These are phyloP conservation scores for Umbellularia californica DNA, from an alignment of 164 flowering plant species.

Conservation along the genomic window DNA sequence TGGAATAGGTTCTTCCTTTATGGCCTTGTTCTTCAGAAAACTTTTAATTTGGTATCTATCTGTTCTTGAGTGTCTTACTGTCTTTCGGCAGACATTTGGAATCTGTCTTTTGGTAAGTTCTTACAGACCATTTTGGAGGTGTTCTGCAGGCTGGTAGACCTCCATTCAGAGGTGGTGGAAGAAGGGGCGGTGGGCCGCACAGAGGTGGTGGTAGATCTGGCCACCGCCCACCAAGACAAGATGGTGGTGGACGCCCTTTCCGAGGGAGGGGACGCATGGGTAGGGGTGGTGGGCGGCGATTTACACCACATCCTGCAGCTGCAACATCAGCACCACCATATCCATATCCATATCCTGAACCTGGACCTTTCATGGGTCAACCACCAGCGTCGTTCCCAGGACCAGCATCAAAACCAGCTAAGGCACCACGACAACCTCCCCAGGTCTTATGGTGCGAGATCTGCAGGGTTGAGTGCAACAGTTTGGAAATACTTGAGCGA, in stretches of 20 bases:
- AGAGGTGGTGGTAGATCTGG: slow-evolving; percentile 30
- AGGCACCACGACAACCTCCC: slow-evolving; percentile 19
- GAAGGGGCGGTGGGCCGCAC: slow-evolving; percentile 33
- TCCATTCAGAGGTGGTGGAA: slow-evolving; percentile 36
- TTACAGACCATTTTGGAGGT: slow-evolving; percentile 16
- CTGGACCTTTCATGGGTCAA: not conserved
- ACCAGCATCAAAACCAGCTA: not conserved
- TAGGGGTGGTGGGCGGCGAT: slow-evolving; percentile 24
- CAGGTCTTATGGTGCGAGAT: slow-evolving; percentile 49
- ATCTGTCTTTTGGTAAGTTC: not conserved
- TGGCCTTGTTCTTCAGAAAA: not conserved
- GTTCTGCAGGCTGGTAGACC: slow-evolving; percentile 36
- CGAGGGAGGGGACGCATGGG: slow-evolving; percentile 22
- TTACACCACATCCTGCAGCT: slow-evolving; percentile 11
- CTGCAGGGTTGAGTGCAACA: slow-evolving; percentile 59
- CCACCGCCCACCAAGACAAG: slow-evolving; percentile 16
- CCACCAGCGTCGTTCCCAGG: not conserved
- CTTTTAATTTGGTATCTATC: not conserved
- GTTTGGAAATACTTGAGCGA: slow-evolving; percentile 44
- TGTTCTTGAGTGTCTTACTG: too few relatives aligned
- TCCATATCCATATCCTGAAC: slow-evolving; percentile 13
- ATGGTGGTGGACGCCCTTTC: slow-evolving; percentile 23
- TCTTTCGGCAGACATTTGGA: not conserved
- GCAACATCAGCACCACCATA: slow-evolving; percentile 10
- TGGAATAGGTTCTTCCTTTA: too few relatives aligned